A percentile compares a stretch with the other conserved stretches of the same genome.
These are phyloP conservation scores for Alopecurus myosuroides DNA, from an alignment of 176 grass and related monocot genomes.

Conservation along the genomic window DNA sequence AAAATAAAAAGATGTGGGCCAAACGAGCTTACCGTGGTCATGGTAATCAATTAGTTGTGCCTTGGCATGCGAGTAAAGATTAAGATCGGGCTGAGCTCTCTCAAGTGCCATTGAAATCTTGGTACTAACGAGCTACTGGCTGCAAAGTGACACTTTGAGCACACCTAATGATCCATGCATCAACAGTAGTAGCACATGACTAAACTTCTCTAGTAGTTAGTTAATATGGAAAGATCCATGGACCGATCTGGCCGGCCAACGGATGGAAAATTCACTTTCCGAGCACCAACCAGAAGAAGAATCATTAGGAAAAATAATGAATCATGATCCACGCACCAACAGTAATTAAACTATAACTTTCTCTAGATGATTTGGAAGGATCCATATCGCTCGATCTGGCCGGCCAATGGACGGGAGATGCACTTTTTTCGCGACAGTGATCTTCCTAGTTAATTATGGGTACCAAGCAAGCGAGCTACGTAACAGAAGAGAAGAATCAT, in stretches of 20 bases:
- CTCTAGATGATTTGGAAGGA: not conserved
- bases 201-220: not conserved
- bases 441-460: not conserved
- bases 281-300: too few species aligned
- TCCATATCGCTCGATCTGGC: not conserved
- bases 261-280: not conserved
- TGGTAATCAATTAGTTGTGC: too few species aligned
- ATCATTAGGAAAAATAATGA: too few species aligned
- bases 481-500: constrained; percentile 7
- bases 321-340: too few species aligned
- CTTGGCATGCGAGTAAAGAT: too few species aligned
- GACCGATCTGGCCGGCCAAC: not conserved
- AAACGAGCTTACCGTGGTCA: too few species aligned
- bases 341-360: too few species aligned
- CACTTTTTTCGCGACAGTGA: not conserved
- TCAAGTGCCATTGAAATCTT: too few species aligned
- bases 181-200: not conserved
- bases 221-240: not conserved
- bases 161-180: constrained; percentile 15
- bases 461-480: not conserved
- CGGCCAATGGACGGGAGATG: not conserved
- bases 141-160: not conserved
- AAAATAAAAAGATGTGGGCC: too few species aligned
- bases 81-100: too few species aligned
- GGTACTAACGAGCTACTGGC: too few species aligned